Evolutionary conservation across 768 basidiomycete species (phyloP), one percentile per base, ranked within the genome.

Genomic region (Termitomyces sp.): DNA sequence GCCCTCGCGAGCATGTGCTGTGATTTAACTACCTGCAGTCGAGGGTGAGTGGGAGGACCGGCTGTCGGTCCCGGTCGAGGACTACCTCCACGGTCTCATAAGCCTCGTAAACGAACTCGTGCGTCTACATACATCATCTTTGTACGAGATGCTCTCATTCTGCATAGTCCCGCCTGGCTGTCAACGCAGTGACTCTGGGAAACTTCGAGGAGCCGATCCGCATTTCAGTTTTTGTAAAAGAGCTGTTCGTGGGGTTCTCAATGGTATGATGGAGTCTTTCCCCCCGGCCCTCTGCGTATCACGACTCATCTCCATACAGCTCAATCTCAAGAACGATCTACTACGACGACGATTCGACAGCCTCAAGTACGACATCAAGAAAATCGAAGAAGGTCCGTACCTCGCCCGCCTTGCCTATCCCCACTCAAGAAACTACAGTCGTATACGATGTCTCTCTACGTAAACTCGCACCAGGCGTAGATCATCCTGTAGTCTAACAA

Each of bases 291-390:
- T n/a, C n/a, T n/a, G n/a, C n/a, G n/a, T n/a, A n/a, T n/a, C n/a
- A n/a, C n/a, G n/a, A n/a, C n/a, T 23, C 23, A 44, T 32, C 4
- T n/a, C 28, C 44, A 40, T 41, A 5, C 35, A 91, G 91, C 77
- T 93, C 14, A 93, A 92, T 66, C 75, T 93, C 20, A 93, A 93
- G 68, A 93, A 93, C 58, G 91, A 93, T 66, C 67, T 76, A 0
- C 74, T 93, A 18, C 84, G 91, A 4, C 81, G 89, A 60, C 75
- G 90, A 55, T 93, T 89, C 67, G 91, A 93, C 67, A 84, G 88
- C 62, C 75, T 93, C 36, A 93, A 93, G 67, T 93, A 93, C 62
- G 91, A 92, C 68, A 82, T 93, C 61, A 92, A 92, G 71, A 92
- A 91, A 66, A 88, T 93, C 18, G 91, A 93, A 74, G 91, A 93